Percentiles rank a stretch among this genome's conserved stretches.
Conservation (phyloP, 345 rosid genomes). For the Hypericum perforatum region DNA sequence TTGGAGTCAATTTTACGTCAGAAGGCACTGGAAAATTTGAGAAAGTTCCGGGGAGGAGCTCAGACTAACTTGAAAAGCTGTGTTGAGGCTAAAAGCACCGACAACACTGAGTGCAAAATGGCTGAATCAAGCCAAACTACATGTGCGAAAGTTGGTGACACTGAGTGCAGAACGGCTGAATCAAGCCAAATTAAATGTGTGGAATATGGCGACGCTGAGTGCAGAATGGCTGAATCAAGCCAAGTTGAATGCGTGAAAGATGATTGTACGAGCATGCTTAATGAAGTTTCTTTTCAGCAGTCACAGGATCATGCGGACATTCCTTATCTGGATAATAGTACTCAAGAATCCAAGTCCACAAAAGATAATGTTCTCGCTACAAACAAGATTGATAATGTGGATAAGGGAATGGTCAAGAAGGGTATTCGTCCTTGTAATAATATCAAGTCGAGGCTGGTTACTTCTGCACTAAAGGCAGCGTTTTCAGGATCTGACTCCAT, state of each 20-base stretch:
- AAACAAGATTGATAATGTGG: conserved; percentile 4
- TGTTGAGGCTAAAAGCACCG: not conserved
- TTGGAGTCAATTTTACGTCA: conserved; percentile 56
- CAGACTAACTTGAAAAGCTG: conserved; percentile 15
- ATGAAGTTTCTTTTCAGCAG: conserved; percentile 14
- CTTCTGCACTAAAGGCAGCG: conserved; percentile 29
- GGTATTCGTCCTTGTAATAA: conserved; percentile 17
- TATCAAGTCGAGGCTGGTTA: conserved; percentile 26
- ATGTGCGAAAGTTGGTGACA: conserved; percentile 11
- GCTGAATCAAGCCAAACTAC: conserved; percentile 17
- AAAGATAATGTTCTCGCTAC: conserved; percentile 13
- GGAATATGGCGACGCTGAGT: conserved; percentile 7
- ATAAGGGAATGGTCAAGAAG: conserved; percentile 10
- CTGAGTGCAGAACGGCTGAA: not conserved
- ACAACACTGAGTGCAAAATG: conserved; percentile 9
- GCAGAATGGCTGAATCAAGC: no score
- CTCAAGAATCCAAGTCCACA: conserved; percentile 13
- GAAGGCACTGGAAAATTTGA: conserved; percentile 71
- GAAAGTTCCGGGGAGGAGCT: conserved; percentile 39
- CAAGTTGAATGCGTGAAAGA: conserved; percentile 15
- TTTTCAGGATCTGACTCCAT: conserved; percentile 12
- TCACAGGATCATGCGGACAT: conserved; percentile 14
- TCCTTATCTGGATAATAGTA: conserved; percentile 11
- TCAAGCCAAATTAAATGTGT: conserved; percentile 13
- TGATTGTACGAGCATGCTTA: conserved; percentile 11